Conservation (phyloP, 306 rosid species). For the Citrullus colocynthis region DNA sequence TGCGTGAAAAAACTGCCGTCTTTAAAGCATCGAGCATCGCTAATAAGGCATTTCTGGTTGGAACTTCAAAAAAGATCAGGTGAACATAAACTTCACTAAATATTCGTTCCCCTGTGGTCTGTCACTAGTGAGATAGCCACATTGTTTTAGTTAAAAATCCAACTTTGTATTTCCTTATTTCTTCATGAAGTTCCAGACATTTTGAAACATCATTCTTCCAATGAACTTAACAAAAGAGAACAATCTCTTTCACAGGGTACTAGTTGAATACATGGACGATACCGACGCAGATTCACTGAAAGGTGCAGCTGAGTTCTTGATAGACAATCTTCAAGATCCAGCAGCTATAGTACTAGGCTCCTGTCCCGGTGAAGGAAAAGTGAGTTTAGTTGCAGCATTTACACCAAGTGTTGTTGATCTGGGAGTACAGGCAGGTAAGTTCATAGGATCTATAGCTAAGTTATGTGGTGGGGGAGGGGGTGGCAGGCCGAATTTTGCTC, state of each 20-base stretch:
- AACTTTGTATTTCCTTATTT: background rate
- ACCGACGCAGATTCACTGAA: constrained; percentile 77
- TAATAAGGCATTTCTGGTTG: constrained; percentile 47
- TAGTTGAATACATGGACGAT: constrained; percentile 76
- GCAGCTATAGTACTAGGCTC: constrained; percentile 86
- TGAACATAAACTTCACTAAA: constrained; percentile 7
- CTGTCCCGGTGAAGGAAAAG: constrained; percentile 77
- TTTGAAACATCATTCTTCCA: background rate
- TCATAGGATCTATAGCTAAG: constrained; percentile 80
- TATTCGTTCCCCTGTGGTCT: background rate
- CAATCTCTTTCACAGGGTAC: constrained; percentile 38
- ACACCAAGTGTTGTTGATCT: constrained; percentile 54
- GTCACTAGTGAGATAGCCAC: no score
- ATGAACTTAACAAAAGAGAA: background rate
- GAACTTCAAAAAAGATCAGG: constrained; percentile 60
- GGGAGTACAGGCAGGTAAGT: constrained; percentile 87
- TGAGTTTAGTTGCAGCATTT: constrained; percentile 92
- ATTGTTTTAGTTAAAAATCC: background rate
- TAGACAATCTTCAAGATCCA: constrained; percentile 62
- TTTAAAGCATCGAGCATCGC: constrained; percentile 65
- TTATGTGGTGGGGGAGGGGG: constrained; percentile 96
- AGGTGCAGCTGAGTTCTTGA: constrained; percentile 71
- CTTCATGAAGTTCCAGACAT: background rate
- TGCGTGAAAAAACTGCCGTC: constrained; percentile 71
- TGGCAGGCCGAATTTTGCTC: constrained; percentile 92